Evolutionary conservation across 2,329 filamentous ascomycete species (phyloP).

Genomic region (Neoscytalidium dimidiatum): DNA sequence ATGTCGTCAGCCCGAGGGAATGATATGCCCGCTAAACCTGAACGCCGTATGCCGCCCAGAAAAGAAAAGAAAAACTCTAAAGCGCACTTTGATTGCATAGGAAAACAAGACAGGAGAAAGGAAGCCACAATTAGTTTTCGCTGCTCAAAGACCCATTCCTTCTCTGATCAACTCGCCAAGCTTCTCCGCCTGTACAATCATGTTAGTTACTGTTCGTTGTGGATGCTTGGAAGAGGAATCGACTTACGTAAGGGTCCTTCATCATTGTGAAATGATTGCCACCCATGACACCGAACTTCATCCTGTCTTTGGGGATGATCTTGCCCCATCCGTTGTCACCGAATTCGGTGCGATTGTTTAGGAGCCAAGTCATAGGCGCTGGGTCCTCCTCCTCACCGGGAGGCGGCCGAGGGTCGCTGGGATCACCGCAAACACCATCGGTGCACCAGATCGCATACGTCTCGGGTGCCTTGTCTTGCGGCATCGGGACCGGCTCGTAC

Average conservation of each 20-base stretch:
- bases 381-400: slow-evolving; percentile 59
- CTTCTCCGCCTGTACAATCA: slow-evolving; percentile 34
- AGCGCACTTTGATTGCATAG: neutral
- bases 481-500: slow-evolving; percentile 67
- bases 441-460: slow-evolving; percentile 71
- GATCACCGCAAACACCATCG: slow-evolving; percentile 70
- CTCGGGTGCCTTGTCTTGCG: slow-evolving; percentile 60
- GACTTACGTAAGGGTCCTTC: slow-evolving; percentile 58
- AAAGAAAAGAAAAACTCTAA: neutral
- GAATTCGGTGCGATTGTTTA: slow-evolving; percentile 74
- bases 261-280: slow-evolving; percentile 79
- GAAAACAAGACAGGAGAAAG: neutral
- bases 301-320: slow-evolving; percentile 62
- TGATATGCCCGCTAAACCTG: neutral
- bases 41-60: slow-evolving; percentile 7
- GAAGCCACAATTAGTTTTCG: neutral
- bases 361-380: slow-evolving; percentile 63
- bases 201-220: slow-evolving; percentile 28
- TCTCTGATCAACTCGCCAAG: slow-evolving; percentile 47
- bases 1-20: slow-evolving; percentile 8
- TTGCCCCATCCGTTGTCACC: slow-evolving; percentile 70
- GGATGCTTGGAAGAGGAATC: neutral
- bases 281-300: slow-evolving; percentile 66
- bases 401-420: slow-evolving; percentile 66
- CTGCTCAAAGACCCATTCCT: slow-evolving; percentile 35